Conservation (phyloP, 2,329 filamentous ascomycete species). For the Ceratocystis lukuohia region DNA sequence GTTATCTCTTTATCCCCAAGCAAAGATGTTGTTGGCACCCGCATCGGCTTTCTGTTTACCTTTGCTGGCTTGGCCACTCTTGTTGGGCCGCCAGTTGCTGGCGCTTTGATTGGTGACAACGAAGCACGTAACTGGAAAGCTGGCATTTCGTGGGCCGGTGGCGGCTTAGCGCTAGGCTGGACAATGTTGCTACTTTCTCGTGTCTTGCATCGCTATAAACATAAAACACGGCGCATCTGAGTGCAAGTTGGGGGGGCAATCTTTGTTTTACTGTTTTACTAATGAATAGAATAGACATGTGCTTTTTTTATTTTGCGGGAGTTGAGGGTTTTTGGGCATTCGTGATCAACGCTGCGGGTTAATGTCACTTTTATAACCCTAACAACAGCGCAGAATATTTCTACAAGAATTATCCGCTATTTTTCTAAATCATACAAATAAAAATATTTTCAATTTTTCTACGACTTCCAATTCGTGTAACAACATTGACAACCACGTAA, state of each 20-base stretch:
- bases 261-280: background rate
- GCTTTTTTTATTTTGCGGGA: background rate
- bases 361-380: too few species aligned
- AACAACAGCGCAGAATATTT: too few species aligned
- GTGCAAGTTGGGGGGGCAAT: background rate
- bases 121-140: slow-evolving; percentile 25
- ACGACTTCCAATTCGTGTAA: too few species aligned
- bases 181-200: slow-evolving; percentile 22
- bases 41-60: slow-evolving; percentile 32
- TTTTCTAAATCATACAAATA: too few species aligned
- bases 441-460: too few species aligned
- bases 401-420: too few species aligned
- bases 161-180: slow-evolving; percentile 24
- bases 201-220: slow-evolving; percentile 14
- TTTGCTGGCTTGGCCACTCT: slow-evolving; percentile 34
- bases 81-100: slow-evolving; percentile 31
- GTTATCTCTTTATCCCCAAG: slow-evolving; percentile 32
- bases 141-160: slow-evolving; percentile 26
- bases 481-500: too few species aligned
- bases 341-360: too few species aligned
- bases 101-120: slow-evolving; percentile 28
- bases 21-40: slow-evolving; percentile 30
- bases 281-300: background rate
- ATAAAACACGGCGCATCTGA: background rate
- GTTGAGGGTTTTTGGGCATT: too few species aligned